These are phyloP conservation scores for Amanita molliuscula DNA, from an alignment of 768 basidiomycete genomes.

Conservation along the genomic window DNA sequence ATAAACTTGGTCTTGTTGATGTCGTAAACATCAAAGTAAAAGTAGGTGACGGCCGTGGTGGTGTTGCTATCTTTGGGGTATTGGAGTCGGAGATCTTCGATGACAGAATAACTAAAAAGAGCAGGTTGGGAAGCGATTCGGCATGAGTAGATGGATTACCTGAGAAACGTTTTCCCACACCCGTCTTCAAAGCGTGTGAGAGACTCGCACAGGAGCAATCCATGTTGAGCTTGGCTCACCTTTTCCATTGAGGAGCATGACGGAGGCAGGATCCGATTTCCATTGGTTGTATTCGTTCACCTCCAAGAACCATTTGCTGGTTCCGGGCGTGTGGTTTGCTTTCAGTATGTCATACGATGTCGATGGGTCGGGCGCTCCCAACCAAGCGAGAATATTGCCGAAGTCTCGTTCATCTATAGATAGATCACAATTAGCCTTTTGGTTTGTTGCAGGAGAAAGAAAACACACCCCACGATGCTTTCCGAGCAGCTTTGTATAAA, in stretches of 20 bases:
- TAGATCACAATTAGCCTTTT: neutral
- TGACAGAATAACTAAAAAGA: neutral
- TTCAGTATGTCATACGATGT: neutral
- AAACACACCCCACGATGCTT: neutral
- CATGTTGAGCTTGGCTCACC: neutral
- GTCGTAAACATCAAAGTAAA: conserved; percentile 4
- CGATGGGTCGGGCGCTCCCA: neutral
- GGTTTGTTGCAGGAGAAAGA: too few relatives aligned
- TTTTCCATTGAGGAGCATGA: neutral
- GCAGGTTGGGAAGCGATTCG: too few relatives aligned
- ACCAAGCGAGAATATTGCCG: neutral
- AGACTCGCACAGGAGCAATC: neutral
- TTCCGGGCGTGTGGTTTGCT: neutral
- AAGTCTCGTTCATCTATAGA: neutral
- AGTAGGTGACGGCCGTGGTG: neutral
- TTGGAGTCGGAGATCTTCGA: neutral
- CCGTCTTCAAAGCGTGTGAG: neutral
- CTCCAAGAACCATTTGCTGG: neutral
- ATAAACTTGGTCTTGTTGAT: neutral
- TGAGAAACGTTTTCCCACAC: neutral
- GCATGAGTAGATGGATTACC: neutral
- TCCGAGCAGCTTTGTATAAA: neutral
- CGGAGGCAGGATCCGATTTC: neutral
- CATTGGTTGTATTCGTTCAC: neutral
- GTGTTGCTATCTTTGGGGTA: neutral